Conservation (phyloP, 345 rosid species). For the Corchorus olitorius region DNA sequence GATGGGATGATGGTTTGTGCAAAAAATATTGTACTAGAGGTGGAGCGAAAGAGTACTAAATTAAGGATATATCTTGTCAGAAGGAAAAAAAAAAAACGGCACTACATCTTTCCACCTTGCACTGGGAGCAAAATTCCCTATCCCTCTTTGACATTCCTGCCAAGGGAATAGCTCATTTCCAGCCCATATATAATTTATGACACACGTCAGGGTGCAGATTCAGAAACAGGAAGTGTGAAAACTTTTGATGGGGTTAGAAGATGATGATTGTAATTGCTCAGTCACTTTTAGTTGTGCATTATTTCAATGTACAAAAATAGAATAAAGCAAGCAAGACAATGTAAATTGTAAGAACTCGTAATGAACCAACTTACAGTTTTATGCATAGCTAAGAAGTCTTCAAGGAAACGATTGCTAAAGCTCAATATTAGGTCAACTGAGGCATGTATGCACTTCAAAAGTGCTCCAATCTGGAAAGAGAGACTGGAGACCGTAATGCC, state of each 20-base stretch:
- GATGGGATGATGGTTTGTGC: no score
- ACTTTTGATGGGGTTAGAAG: neutral
- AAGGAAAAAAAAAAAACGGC: neutral
- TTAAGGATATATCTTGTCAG: neutral
- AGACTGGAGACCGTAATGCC: constrained; percentile 29
- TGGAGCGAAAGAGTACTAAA: neutral
- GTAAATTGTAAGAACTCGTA: neutral
- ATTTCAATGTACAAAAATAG: neutral
- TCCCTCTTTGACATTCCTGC: neutral
- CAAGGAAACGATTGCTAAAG: constrained; percentile 60
- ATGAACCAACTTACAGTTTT: constrained; percentile 54
- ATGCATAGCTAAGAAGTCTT: constrained; percentile 66
- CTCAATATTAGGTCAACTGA: constrained; percentile 56
- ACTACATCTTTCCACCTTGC: no score
- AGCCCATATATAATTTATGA: neutral
- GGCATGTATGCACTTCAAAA: constrained; percentile 50
- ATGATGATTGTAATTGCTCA: neutral
- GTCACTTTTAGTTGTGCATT: neutral
- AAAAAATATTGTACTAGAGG: no score
- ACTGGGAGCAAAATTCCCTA: neutral
- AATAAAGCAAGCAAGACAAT: neutral
- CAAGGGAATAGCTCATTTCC: neutral
- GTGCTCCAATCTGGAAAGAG: constrained; percentile 43
- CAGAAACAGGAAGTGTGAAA: neutral
- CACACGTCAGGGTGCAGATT: neutral